A percentile compares a stretch with the other conserved stretches of the same genome.
These are phyloP conservation scores for Phytophthora foliorum DNA, from an alignment of 352 stramenopile species.

Conservation along the genomic window DNA sequence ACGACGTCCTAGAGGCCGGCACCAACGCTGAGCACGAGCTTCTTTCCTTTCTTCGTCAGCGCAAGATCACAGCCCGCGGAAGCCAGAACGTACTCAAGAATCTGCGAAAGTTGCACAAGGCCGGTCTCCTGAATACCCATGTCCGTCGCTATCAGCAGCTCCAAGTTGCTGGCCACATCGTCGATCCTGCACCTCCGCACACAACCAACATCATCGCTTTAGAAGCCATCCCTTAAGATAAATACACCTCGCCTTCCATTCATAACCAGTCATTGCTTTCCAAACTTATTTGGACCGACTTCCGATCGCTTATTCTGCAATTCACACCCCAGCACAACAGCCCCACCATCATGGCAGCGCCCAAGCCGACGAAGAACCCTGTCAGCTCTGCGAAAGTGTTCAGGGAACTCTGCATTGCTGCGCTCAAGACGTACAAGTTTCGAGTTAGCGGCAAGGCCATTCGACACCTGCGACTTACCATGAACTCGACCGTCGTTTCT, in stretches of 20 bases:
- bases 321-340: background rate
- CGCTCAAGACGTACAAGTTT: conserved; percentile 8
- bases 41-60: background rate
- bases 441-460: conserved; percentile 14
- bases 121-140: background rate
- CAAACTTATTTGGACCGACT: background rate
- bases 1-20: background rate
- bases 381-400: conserved; percentile 23
- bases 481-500: background rate
- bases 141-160: conserved; percentile 1
- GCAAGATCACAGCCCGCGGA: conserved; percentile 6
- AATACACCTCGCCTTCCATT: background rate
- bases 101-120: conserved; percentile 15
- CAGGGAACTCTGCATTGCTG: conserved; percentile 16
- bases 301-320: background rate
- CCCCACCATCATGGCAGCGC: background rate
- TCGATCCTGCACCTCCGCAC: background rate
- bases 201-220: background rate
- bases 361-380: conserved; percentile 11
- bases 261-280: background rate
- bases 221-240: background rate
- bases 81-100: conserved; percentile 17
- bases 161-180: background rate
- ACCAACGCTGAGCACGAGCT: background rate
- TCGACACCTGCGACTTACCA: conserved; percentile 24